Percentiles rank a stretch among this genome's conserved stretches.
Conservation (phyloP, 2,329 filamentous ascomycete species). For the Fusarium floridanum region DNA sequence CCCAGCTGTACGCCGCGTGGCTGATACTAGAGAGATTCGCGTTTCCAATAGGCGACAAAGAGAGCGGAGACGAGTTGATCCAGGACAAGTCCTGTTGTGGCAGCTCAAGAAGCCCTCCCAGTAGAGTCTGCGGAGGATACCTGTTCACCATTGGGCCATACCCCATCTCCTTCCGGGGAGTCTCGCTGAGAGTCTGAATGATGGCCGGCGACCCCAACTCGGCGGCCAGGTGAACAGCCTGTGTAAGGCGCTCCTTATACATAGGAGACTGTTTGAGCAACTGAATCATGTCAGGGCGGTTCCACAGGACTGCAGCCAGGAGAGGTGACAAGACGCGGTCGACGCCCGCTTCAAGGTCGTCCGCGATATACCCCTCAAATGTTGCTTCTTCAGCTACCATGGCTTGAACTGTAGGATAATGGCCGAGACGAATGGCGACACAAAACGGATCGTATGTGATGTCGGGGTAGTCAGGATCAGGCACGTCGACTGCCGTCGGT, state of each 20-base stretch:
- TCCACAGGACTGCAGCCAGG: constrained; percentile 47
- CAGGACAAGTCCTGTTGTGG: constrained; percentile 8
- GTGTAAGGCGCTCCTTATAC: constrained; percentile 33
- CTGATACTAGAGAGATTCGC: constrained; percentile 34
- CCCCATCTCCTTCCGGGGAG: constrained; percentile 7
- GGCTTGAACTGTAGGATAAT: constrained; percentile 22
- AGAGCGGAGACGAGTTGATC: not conserved
- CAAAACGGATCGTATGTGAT: constrained; percentile 48
- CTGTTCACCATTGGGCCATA: constrained; percentile 20
- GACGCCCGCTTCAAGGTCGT: constrained; percentile 9
- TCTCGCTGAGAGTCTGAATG: constrained; percentile 31
- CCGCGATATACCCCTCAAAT: constrained; percentile 42
- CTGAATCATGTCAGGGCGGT: constrained; percentile 39
- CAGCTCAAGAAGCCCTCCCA: constrained; percentile 12
- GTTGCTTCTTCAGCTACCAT: constrained; percentile 34
- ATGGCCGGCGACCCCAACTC: constrained; percentile 32
- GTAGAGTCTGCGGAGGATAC: constrained; percentile 11
- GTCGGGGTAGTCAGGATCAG: constrained; percentile 36
- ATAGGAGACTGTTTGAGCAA: constrained; percentile 37
- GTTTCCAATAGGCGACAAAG: not conserved
- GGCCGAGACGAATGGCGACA: constrained; percentile 47
- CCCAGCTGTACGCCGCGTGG: constrained; percentile 18
- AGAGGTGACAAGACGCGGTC: constrained; percentile 46
- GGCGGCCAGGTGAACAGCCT: constrained; percentile 41
- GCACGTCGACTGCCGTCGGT: constrained; percentile 5